phyloP scores from a whole-genome alignment of 805 yeast species.

The Metschnikowia drakensbergensis region DNA sequence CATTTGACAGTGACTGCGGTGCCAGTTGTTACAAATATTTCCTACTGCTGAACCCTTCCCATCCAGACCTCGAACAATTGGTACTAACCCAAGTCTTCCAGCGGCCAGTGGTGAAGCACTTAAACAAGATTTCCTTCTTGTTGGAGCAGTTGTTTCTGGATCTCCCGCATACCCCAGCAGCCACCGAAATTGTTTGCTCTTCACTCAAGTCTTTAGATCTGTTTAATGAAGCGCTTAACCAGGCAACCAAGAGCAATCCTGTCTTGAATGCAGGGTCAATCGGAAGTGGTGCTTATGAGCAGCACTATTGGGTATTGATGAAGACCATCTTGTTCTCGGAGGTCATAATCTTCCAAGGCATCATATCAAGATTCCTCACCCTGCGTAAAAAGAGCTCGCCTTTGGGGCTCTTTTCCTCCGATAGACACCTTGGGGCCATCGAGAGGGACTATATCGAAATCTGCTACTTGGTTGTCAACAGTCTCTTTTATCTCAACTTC shows the following conservation, averaged over 20 bases:
- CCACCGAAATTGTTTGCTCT: conserved; percentile 20
- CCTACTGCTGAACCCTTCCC: conserved; percentile 11
- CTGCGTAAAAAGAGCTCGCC: conserved; percentile 15
- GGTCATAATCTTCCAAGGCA: conserved; percentile 49
- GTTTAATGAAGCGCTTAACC: conserved; percentile 26
- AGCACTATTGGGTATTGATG: conserved; percentile 35
- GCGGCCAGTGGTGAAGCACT: conserved; percentile 45
- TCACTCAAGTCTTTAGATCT: conserved; percentile 22
- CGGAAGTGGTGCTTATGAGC: conserved; percentile 14
- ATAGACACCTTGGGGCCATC: conserved; percentile 8
- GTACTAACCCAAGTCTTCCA: conserved; percentile 17
- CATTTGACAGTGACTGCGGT: conserved; percentile 16
- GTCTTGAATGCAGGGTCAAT: conserved; percentile 10
- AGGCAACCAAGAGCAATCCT: conserved; percentile 13
- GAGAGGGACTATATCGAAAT: conserved; percentile 27
- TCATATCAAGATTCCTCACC: conserved; percentile 35
- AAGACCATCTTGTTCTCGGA: conserved; percentile 45
- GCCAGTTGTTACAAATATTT: conserved; percentile 19
- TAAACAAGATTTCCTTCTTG: conserved; percentile 47
- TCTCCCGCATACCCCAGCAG: conserved; percentile 12
- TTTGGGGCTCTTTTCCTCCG: conserved; percentile 19
- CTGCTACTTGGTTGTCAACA: conserved; percentile 31
- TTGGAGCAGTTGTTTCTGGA: conserved; percentile 33
- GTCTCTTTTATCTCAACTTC: conserved; percentile 44
- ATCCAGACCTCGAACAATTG: conserved; percentile 11